These are phyloP conservation scores for Limtongia smithiae DNA, from an alignment of 805 yeast genomes.

Conservation along the genomic window DNA sequence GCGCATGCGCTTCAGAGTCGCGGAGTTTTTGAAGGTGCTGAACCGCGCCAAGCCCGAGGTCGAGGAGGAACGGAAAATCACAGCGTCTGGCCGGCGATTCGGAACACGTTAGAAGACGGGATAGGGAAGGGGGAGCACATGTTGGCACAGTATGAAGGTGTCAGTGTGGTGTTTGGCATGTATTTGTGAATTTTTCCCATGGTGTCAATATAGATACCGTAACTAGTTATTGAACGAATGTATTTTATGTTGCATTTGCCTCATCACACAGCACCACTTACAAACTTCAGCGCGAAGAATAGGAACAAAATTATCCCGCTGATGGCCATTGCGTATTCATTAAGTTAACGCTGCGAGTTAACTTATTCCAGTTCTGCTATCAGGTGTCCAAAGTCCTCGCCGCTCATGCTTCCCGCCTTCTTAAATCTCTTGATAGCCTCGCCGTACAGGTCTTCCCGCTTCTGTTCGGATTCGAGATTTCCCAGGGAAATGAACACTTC, in stretches of 20 bases:
- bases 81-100: slow-evolving; percentile 70
- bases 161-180: too few relatives aligned
- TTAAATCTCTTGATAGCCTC: slow-evolving; percentile 66
- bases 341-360: too few relatives aligned
- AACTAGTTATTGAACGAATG: too few relatives aligned
- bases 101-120: slow-evolving; percentile 34
- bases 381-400: slow-evolving; percentile 37
- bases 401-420: slow-evolving; percentile 60
- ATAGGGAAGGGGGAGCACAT: too few relatives aligned
- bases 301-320: too few relatives aligned
- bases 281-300: too few relatives aligned
- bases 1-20: slow-evolving; percentile 94
- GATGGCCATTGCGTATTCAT: too few relatives aligned
- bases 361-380: slow-evolving; percentile 39
- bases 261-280: too few relatives aligned
- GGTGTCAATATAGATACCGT: too few relatives aligned
- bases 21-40: slow-evolving; percentile 88
- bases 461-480: slow-evolving; percentile 63
- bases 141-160: too few relatives aligned
- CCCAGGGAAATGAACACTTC: slow-evolving; percentile 82
- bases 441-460: slow-evolving; percentile 63
- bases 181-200: too few relatives aligned
- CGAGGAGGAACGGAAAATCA: slow-evolving; percentile 70
- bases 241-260: too few relatives aligned
- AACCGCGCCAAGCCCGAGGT: slow-evolving; percentile 93